Percentiles rank a stretch among this genome's conserved stretches.
Evolutionary conservation across 768 basidiomycete species (phyloP).

Genomic region (Leccinum fibrillosum): DNA sequence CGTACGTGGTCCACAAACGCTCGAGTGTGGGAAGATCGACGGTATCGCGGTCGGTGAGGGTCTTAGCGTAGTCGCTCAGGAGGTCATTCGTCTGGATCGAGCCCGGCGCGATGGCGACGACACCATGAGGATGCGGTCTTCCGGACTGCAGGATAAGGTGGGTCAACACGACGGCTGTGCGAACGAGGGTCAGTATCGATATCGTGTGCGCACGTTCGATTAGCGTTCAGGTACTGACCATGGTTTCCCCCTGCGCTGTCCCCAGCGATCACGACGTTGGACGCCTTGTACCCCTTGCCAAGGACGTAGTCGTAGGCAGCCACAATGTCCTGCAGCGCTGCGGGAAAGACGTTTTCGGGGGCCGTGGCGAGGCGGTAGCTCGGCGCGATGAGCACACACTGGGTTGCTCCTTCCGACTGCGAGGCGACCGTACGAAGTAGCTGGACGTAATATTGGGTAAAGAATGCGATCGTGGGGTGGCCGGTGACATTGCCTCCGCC

Average conservation of each 20-base stretch:
- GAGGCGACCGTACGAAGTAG: conserved; percentile 11
- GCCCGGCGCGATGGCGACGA: conserved; percentile 54
- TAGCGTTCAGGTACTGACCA: conserved; percentile 10
- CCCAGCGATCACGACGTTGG: conserved; percentile 21
- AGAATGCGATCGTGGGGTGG: conserved; percentile 11
- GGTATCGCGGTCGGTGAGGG: conserved; percentile 1
- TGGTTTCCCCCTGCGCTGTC: conserved; percentile 28
- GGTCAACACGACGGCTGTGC: conserved; percentile 20
- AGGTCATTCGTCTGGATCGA: conserved; percentile 3
- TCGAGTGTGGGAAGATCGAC: not conserved
- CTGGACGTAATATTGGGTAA: conserved; percentile 1
- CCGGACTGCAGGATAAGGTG: conserved; percentile 49
- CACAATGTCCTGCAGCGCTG: conserved; percentile 19
- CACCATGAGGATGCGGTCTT: conserved; percentile 46
- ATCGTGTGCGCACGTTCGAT: not conserved
- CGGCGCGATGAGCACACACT: conserved; percentile 19
- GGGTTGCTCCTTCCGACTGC: not conserved
- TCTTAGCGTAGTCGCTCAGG: conserved; percentile 1
- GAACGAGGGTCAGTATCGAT: too few relatives aligned
- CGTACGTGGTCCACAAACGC: not conserved
- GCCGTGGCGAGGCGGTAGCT: conserved; percentile 24
- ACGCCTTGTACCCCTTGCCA: conserved; percentile 15
- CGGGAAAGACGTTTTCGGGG: conserved; percentile 24
- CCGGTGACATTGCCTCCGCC: conserved; percentile 15
- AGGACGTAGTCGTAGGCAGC: conserved; percentile 28